These are phyloP conservation scores for Dichotomopilus funicola DNA, from an alignment of 2,329 filamentous ascomycete species.

Conservation along the genomic window DNA sequence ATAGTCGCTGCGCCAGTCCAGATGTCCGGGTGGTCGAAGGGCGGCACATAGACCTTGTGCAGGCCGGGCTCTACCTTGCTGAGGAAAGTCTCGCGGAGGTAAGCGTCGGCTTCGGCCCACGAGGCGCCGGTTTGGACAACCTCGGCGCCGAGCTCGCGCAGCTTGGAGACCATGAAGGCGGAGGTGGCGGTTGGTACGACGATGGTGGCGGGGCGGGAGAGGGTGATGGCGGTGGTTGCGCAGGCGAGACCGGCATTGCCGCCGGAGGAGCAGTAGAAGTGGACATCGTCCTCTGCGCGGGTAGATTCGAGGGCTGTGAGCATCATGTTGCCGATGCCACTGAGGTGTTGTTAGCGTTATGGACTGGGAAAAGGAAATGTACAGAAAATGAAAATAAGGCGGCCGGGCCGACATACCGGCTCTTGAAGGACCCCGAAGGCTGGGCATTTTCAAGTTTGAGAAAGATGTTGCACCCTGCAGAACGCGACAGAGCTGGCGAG, in stretches of 20 bases:
- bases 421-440: conserved; percentile 80
- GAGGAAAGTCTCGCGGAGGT: conserved; percentile 53
- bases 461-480: conserved; percentile 69
- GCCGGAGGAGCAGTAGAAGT: conserved; percentile 68
- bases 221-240: conserved; percentile 59
- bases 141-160: conserved; percentile 56
- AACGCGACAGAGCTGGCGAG: conserved; percentile 56
- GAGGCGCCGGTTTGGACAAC: conserved; percentile 61
- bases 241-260: conserved; percentile 78
- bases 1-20: conserved; percentile 59
- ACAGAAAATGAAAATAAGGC: not conserved
- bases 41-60: conserved; percentile 51
- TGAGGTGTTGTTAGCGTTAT: conserved; percentile 2
- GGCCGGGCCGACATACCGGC: conserved; percentile 34
- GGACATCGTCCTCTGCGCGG: conserved; percentile 32
- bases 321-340: conserved; percentile 65
- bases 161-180: conserved; percentile 59
- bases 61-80: conserved; percentile 21
- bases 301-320: conserved; percentile 38
- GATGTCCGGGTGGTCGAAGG: conserved; percentile 60
- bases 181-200: conserved; percentile 63
- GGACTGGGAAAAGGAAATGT: not conserved
- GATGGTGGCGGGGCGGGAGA: conserved; percentile 60
- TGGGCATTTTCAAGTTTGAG: conserved; percentile 79
- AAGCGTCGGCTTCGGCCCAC: conserved; percentile 63